These are phyloP conservation scores for Coniferiporia sulphurascens DNA, from an alignment of 1,284 basidiomycete genomes.

Conservation along the genomic window DNA sequence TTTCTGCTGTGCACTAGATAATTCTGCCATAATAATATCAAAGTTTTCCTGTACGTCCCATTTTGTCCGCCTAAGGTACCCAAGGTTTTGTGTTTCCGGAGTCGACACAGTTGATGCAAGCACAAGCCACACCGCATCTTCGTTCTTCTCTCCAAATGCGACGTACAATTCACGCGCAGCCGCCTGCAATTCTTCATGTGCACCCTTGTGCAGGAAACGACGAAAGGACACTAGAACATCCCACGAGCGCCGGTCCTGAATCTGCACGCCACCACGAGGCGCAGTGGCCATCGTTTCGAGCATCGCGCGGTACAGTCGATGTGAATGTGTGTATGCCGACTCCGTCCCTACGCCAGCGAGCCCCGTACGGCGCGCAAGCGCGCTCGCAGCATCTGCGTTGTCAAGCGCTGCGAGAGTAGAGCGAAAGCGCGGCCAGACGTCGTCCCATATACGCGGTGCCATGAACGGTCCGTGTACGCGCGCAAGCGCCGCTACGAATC, in stretches of 20 bases:
- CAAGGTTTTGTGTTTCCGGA: constrained; percentile 24
- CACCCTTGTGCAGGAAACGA: constrained; percentile 62
- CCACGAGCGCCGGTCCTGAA: constrained; percentile 71
- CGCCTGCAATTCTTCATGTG: constrained; percentile 69
- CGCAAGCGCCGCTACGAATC: constrained; percentile 64
- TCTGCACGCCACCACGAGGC: constrained; percentile 52
- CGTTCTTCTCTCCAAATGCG: constrained; percentile 56
- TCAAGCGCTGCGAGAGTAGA: constrained; percentile 56
- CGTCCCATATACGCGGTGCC: constrained; percentile 77
- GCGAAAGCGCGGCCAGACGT: constrained; percentile 82
- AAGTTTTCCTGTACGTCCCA: constrained; percentile 64
- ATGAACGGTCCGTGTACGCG: constrained; percentile 76
- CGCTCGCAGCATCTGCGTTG: constrained; percentile 53
- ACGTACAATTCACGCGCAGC: constrained; percentile 62
- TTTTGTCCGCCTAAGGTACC: constrained; percentile 46
- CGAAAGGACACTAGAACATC: constrained; percentile 70
- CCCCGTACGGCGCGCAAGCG: constrained; percentile 51
- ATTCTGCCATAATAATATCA: constrained; percentile 35
- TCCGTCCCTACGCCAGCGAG: constrained; percentile 48
- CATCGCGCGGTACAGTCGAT: constrained; percentile 70
- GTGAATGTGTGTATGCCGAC: constrained; percentile 72
- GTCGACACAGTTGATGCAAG: constrained; percentile 48
- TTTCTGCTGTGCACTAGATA: neutral
- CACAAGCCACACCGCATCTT: constrained; percentile 80
- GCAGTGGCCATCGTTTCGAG: constrained; percentile 68